These are phyloP conservation scores for Macrophomina phaseolina DNA, from an alignment of 2,329 filamentous ascomycete genomes.

Conservation along the genomic window DNA sequence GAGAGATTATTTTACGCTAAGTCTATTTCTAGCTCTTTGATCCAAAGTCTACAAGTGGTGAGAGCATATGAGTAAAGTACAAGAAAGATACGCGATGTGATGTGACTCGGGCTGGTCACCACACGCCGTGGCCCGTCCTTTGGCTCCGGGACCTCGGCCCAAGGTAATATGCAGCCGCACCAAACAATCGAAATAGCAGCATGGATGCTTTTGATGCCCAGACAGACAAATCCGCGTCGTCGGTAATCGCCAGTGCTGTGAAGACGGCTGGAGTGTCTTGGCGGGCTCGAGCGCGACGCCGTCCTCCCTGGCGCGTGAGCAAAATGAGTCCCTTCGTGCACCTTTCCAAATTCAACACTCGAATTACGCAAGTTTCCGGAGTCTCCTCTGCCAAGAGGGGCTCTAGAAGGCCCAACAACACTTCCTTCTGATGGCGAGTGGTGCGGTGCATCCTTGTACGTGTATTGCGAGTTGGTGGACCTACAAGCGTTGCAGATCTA, in stretches of 20 bases:
- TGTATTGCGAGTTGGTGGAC: neutral
- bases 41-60: neutral
- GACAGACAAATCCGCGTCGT: neutral
- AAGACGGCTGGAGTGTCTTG: conserved; percentile 1
- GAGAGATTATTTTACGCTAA: too few species aligned
- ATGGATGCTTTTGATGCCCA: neutral
- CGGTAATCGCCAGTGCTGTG: neutral
- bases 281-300: conserved; percentile 3
- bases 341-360: neutral
- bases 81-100: neutral
- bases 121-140: neutral
- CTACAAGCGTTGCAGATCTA: neutral
- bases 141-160: neutral
- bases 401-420: too few species aligned
- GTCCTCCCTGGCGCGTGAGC: neutral
- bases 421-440: neutral
- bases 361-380: neutral
- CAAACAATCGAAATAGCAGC: neutral
- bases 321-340: neutral
- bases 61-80: neutral
- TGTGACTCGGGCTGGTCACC: neutral
- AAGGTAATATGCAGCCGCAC: neutral
- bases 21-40: neutral
- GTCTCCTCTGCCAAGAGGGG: too few species aligned
- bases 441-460: neutral